Evolutionary conservation across 2,329 filamentous ascomycete genomes (phyloP).

Genomic region (Didymella pomorum): DNA sequence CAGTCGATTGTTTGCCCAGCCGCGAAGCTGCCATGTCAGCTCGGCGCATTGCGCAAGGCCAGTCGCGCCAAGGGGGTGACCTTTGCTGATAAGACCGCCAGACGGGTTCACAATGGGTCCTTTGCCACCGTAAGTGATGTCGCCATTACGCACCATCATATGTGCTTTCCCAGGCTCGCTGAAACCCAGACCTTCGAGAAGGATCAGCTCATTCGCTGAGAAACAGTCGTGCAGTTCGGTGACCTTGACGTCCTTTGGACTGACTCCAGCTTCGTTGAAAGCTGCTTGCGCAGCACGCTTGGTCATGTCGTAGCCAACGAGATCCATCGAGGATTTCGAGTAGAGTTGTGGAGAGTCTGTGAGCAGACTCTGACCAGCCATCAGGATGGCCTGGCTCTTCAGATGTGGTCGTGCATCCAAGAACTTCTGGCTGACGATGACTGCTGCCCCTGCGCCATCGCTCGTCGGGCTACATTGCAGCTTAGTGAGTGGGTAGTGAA

Average conservation of each 20-base stretch:
- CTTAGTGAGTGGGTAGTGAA: slow-evolving; percentile 88
- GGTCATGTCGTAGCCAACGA: slow-evolving; percentile 90
- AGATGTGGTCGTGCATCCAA: slow-evolving; percentile 83
- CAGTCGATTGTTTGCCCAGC: slow-evolving; percentile 91
- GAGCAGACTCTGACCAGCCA: slow-evolving; percentile 84
- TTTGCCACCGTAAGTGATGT: slow-evolving; percentile 87
- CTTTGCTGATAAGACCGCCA: slow-evolving; percentile 92
- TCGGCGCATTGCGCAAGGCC: slow-evolving; percentile 94
- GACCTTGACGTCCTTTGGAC: slow-evolving; percentile 75
- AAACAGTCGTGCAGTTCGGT: slow-evolving; percentile 97
- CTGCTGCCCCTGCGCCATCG: slow-evolving; percentile 86
- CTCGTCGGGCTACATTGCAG: slow-evolving; percentile 96
- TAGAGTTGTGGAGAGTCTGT: slow-evolving; percentile 85
- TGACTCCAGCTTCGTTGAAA: slow-evolving; percentile 73
- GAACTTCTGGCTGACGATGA: slow-evolving; percentile 88
- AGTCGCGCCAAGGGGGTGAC: slow-evolving; percentile 90
- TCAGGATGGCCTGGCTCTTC: slow-evolving; percentile 78
- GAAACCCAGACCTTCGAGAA: slow-evolving; percentile 84
- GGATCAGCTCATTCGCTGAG: slow-evolving; percentile 90
- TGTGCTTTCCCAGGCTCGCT: slow-evolving; percentile 82
- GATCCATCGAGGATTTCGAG: slow-evolving; percentile 79
- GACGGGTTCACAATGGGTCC: slow-evolving; percentile 85
- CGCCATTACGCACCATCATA: slow-evolving; percentile 83
- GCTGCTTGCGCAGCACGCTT: slow-evolving; percentile 73
- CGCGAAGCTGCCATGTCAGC: slow-evolving; percentile 90